A percentile compares a stretch with the other conserved stretches of the same genome.
phyloP scores from a whole-genome alignment of 805 yeast species.

The Metschnikowia drakensbergensis region DNA sequence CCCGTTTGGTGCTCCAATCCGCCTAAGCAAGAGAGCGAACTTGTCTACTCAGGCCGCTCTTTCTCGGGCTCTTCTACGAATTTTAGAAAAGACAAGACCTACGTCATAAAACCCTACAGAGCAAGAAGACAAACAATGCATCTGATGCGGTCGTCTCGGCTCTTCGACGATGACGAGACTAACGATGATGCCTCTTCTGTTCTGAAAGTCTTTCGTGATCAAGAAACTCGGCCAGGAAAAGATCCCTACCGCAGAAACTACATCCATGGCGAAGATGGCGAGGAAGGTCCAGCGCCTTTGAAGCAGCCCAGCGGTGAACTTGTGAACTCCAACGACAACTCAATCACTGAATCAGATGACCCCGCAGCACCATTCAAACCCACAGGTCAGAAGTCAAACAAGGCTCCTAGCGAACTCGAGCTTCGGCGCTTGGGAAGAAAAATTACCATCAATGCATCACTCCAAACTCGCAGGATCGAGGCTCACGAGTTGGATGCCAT shows the following conservation, averaged over 20 bases:
- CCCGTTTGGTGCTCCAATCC: slow-evolving; percentile 55
- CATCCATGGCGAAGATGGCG: background rate
- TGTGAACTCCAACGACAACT: background rate
- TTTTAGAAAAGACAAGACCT: background rate
- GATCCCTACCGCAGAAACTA: background rate
- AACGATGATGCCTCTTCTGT: slow-evolving; percentile 16
- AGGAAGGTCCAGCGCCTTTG: background rate
- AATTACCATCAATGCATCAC: slow-evolving; percentile 32
- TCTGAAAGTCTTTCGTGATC: background rate
- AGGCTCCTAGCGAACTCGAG: slow-evolving; percentile 18
- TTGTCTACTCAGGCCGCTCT: slow-evolving; percentile 1
- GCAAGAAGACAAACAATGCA: background rate
- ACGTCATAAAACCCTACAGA: slow-evolving; percentile 7
- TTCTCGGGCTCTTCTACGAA: background rate
- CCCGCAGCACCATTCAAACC: background rate
- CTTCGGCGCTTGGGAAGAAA: slow-evolving; percentile 35
- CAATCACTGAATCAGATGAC: background rate
- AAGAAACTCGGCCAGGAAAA: background rate
- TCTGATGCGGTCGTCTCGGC: slow-evolving; percentile 6
- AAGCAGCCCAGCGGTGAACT: background rate
- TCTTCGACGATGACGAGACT: slow-evolving; percentile 15
- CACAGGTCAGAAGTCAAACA: background rate
- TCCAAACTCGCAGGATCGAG: slow-evolving; percentile 18
- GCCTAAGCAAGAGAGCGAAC: slow-evolving; percentile 22
- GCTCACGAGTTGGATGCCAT: slow-evolving; percentile 1